Base-by-base conservation (phyloP, 805 yeast species). In the Ogataea glucozyma region DNA sequence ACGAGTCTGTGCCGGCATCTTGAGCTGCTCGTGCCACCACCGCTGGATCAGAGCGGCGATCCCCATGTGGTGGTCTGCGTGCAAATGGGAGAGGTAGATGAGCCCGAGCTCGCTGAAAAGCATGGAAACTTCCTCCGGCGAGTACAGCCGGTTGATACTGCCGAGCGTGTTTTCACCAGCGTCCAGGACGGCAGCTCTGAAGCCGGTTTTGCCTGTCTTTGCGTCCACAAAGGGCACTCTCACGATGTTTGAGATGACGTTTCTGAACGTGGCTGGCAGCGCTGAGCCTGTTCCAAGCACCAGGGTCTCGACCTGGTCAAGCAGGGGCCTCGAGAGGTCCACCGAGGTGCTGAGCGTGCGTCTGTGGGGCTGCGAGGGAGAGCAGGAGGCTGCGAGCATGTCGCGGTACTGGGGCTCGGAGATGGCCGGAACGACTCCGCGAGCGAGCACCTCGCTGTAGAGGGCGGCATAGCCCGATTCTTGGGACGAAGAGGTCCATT, bases 21-120 rank as follows among this genome's bases (percentile, higher is more conserved):
- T 58, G 44, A 76, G 70, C 44, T 61, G 54, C 8, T 50, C 47
- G n/a, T 55, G 44, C 35, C 63, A 57, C 95, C 97, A 90, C 49
- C 78, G 79, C 27, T 72, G 70, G 20, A 93, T 70, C 3, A 93
- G 62, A 4, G 88, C 75, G 7, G 85, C 66, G 4, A 86, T 71
- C 0, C 99, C 99, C 31, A 93, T 67, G 62, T 91, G 97, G 61
- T 93, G 99, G 61, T 93, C 99, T 0, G 98, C 99, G 64, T 93
- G 99, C 54, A 91, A 70, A 69, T 93, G 99, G 53, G 95, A 85
- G 41, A 93, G 67, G 56, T 78, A 86, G 16, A 91, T 68, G 41
- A 87, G 44, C 23, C 75, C 67, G 44, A 90, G 64, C 54, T 90
- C 95, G 30, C 65, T 51, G 48, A 90, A 71, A 2, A 85, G 31